These are phyloP conservation scores for Carpinus viminea DNA, from an alignment of 306 rosid species.

Conservation along the genomic window DNA sequence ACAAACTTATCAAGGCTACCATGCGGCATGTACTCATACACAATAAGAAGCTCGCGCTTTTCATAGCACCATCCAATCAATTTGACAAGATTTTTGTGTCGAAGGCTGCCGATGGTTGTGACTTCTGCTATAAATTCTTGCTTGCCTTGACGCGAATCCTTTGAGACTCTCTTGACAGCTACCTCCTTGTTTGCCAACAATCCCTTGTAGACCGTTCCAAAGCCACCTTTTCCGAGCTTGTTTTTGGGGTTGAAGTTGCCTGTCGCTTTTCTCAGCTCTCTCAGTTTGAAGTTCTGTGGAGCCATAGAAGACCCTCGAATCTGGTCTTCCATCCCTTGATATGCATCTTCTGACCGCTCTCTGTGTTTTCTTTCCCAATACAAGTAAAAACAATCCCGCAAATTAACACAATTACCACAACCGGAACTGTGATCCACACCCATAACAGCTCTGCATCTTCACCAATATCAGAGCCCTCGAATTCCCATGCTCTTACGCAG, in stretches of 20 bases:
- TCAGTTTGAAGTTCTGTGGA: constrained; percentile 50
- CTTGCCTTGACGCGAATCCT: constrained; percentile 74
- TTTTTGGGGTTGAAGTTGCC: constrained; percentile 54
- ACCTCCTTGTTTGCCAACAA: constrained; percentile 43
- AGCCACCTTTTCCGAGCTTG: constrained; percentile 81
- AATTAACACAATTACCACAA: background rate
- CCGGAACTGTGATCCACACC: constrained; percentile 48
- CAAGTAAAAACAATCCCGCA: constrained; percentile 28
- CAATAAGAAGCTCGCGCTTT: constrained; percentile 67
- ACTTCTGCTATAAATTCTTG: constrained; percentile 82
- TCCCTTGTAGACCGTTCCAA: constrained; percentile 80
- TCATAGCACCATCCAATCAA: constrained; percentile 88
- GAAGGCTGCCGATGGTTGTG: constrained; percentile 74
- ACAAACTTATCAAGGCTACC: constrained; percentile 72
- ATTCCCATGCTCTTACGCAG: constrained; percentile 62
- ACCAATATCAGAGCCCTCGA: constrained; percentile 21
- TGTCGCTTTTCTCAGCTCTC: constrained; percentile 58
- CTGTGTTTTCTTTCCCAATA: constrained; percentile 20
- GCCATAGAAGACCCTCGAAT: constrained; percentile 51
- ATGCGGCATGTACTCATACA: constrained; percentile 80
- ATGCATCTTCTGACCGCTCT: constrained; percentile 40
- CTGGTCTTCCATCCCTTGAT: constrained; percentile 57
- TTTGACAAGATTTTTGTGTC: constrained; percentile 74
- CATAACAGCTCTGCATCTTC: constrained; percentile 30
- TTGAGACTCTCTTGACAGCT: constrained; percentile 71